A percentile compares a stretch with the other conserved stretches of the same genome.
Conservation (phyloP, 2,329 filamentous ascomycete species). For the Cercospora sp. region DNA sequence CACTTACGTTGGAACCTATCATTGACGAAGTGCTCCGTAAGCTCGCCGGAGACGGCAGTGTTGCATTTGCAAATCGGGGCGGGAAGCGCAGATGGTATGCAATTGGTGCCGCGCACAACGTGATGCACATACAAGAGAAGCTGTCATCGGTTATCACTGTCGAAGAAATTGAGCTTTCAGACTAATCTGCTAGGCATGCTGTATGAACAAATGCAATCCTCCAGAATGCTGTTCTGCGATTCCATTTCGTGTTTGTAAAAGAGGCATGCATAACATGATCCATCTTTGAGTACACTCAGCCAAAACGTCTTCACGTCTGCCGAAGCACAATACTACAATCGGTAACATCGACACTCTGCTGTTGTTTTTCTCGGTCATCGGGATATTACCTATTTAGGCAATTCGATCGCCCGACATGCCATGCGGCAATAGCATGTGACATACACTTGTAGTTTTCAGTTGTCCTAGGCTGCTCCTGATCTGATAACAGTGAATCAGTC, state of each 20-base stretch:
- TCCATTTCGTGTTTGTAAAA: not conserved
- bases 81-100: not conserved
- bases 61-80: slow-evolving; percentile 11
- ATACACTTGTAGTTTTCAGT: not conserved
- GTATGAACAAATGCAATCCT: not conserved
- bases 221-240: not conserved
- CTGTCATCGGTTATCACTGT: not conserved
- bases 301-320: not conserved
- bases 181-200: not conserved
- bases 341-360: not conserved
- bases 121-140: not conserved
- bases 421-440: not conserved
- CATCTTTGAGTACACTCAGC: not conserved
- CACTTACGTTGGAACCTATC: slow-evolving; percentile 77
- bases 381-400: not conserved
- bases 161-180: not conserved
- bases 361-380: not conserved
- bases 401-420: not conserved
- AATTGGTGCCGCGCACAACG: not conserved
- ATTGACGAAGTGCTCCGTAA: slow-evolving; percentile 63
- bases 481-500: not conserved
- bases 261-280: not conserved
- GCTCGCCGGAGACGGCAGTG: slow-evolving; percentile 49
- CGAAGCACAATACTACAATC: not conserved
- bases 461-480: not conserved